Evolutionary conservation across 2,329 filamentous ascomycete species (phyloP).

Genomic region (Aspergillus felis): DNA sequence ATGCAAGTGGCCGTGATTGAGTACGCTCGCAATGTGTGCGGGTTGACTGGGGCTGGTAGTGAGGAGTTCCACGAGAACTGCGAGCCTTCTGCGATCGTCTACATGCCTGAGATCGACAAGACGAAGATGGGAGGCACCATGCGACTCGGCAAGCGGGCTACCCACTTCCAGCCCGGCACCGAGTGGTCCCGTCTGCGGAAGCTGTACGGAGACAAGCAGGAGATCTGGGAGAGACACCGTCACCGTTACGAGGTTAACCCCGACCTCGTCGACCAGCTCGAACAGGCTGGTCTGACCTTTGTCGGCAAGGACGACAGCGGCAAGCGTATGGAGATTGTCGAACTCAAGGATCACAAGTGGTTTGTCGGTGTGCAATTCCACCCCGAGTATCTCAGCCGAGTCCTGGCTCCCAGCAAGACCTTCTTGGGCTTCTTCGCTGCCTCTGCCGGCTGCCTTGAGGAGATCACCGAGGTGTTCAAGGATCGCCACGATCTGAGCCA

Average conservation of each 20-base stretch:
- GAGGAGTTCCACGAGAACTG: constrained; percentile 54
- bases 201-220: constrained; percentile 60
- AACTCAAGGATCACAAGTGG: constrained; percentile 78
- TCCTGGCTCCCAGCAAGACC: constrained; percentile 68
- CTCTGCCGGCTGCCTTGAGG: constrained; percentile 62
- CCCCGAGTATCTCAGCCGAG: constrained; percentile 76
- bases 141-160: constrained; percentile 72
- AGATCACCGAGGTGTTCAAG: constrained; percentile 23
- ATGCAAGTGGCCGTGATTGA: constrained; percentile 94
- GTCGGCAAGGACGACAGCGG: constrained; percentile 76
- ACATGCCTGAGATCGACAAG: constrained; percentile 85
- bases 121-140: constrained; percentile 80
- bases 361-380: constrained; percentile 87
- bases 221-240: constrained; percentile 71
- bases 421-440: constrained; percentile 85
- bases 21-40: constrained; percentile 72
- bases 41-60: constrained; percentile 54
- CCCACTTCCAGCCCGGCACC: constrained; percentile 68
- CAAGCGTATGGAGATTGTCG: constrained; percentile 77
- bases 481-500: constrained; percentile 18
- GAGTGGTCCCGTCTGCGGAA: constrained; percentile 76
- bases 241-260: constrained; percentile 93
- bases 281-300: constrained; percentile 67
- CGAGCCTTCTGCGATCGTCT: constrained; percentile 72
- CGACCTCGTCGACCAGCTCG: constrained; percentile 64